Conservation (phyloP, 257 asterid genomes). For the Verbascum thapsus region DNA sequence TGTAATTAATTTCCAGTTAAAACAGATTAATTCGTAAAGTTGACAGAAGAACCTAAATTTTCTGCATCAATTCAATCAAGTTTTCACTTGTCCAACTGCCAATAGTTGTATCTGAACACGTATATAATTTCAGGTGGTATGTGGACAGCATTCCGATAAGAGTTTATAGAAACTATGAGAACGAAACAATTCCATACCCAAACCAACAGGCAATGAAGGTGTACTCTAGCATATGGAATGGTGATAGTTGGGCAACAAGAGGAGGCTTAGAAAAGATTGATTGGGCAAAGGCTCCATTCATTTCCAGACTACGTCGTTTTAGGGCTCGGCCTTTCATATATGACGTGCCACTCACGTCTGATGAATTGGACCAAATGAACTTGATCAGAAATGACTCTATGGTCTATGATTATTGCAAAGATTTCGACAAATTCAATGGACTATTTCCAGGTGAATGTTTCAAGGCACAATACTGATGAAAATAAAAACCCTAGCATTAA, state of each 20-base stretch:
- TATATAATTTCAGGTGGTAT: slow-evolving; percentile 57
- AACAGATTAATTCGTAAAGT: no score
- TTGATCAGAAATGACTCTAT: slow-evolving; percentile 35
- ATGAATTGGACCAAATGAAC: not conserved
- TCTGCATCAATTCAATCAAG: no score
- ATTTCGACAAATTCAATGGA: slow-evolving; percentile 37
- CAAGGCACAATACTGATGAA: slow-evolving; percentile 31
- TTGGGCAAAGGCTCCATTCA: slow-evolving; percentile 65
- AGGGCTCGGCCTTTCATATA: slow-evolving; percentile 47
- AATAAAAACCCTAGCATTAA: no score
- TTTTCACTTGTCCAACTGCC: no score
- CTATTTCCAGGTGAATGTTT: slow-evolving; percentile 45
- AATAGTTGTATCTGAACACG: no score
- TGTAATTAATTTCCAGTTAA: no score
- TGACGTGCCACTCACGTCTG: slow-evolving; percentile 30
- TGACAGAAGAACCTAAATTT: no score
- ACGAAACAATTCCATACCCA: slow-evolving; percentile 59
- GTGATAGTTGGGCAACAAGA: slow-evolving; percentile 84
- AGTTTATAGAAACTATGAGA: slow-evolving; percentile 55
- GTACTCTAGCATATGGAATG: slow-evolving; percentile 82
- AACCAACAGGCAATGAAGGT: slow-evolving; percentile 63
- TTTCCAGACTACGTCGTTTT: slow-evolving; percentile 49
- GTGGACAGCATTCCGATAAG: slow-evolving; percentile 69
- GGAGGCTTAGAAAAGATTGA: slow-evolving; percentile 66
- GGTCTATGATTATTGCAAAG: slow-evolving; percentile 51